A percentile compares a stretch with the other conserved stretches of the same genome.
phyloP scores from a whole-genome alignment of 768 basidiomycete genomes.

The Lanmaoa pseudosensibilis region DNA sequence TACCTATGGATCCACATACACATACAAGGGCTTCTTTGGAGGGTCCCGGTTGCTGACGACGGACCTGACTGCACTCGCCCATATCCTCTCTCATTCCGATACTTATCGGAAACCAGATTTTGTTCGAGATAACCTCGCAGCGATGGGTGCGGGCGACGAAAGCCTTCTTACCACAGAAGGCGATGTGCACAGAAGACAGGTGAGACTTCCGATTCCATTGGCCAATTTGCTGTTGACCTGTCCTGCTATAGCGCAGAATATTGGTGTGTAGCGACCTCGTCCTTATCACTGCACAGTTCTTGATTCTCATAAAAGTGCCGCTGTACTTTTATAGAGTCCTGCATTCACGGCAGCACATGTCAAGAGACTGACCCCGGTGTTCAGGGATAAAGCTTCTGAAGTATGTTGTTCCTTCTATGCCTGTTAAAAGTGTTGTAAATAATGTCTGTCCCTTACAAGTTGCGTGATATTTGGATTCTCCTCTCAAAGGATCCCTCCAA shows the following conservation, averaged over 20 bases:
- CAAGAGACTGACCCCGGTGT: conserved; percentile 53
- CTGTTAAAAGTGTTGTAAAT: not conserved
- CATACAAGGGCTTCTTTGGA: conserved; percentile 53
- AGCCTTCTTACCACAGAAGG: conserved; percentile 56
- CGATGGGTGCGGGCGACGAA: conserved; percentile 51
- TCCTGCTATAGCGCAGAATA: conserved; percentile 44
- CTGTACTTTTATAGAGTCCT: conserved; percentile 37
- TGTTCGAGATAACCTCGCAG: conserved; percentile 48
- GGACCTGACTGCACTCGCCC: conserved; percentile 55
- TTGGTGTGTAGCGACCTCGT: conserved; percentile 38
- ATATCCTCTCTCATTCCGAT: conserved; percentile 57
- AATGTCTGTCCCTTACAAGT: conserved; percentile 28
- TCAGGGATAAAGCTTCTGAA: conserved; percentile 55
- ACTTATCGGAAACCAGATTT: conserved; percentile 65
- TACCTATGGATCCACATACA: conserved; percentile 48
- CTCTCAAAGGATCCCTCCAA: conserved; percentile 21
- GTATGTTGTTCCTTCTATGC: conserved; percentile 31
- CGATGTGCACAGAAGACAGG: conserved; percentile 55
- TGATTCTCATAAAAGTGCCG: not conserved
- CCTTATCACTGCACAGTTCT: not conserved
- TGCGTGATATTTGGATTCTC: conserved; percentile 45
- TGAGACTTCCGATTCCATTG: conserved; percentile 4
- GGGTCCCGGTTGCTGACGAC: conserved; percentile 57
- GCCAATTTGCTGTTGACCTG: conserved; percentile 1
- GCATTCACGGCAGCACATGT: conserved; percentile 53